Conservation (phyloP, 306 rosid genomes). For the Lablab purpureus region DNA sequence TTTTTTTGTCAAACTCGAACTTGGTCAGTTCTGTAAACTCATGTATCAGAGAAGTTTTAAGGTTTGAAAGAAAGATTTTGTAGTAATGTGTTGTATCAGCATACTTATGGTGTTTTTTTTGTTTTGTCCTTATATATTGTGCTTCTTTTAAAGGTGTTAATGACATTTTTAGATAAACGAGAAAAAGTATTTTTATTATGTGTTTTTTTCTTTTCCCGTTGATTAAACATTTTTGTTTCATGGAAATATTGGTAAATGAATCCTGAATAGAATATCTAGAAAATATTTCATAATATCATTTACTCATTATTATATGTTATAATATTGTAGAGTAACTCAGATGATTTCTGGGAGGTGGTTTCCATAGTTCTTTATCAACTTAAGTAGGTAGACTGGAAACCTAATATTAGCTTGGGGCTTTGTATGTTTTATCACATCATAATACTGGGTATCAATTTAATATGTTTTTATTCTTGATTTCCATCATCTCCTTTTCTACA, state of each 20-base stretch:
- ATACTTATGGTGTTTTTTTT: slow-evolving; percentile 11
- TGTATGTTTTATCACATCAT: slow-evolving; percentile 6
- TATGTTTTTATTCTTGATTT: neutral
- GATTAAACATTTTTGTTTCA: neutral
- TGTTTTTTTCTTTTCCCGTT: slow-evolving; percentile 1
- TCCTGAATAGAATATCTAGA: neutral
- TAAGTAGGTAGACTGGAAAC: neutral
- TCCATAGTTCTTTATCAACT: slow-evolving; percentile 19
- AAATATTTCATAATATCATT: neutral
- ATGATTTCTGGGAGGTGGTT: slow-evolving; percentile 1
- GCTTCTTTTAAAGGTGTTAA: slow-evolving; percentile 19
- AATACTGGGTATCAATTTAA: neutral
- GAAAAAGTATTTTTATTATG: neutral
- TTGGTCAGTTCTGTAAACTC: slow-evolving; percentile 14
- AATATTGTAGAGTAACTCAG: neutral
- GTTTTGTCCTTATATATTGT: neutral
- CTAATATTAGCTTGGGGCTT: neutral
- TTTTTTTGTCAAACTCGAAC: slow-evolving; percentile 2
- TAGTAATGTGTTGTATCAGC: slow-evolving; percentile 2
- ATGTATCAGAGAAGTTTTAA: neutral
- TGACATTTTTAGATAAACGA: slow-evolving; percentile 13
- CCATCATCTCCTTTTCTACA: neutral
- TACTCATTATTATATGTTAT: neutral
- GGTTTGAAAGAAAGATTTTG: slow-evolving; percentile 17
- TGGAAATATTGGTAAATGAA: neutral